These are phyloP conservation scores for Porpolomopsis calyptriformis DNA, from an alignment of 768 basidiomycete species.

Conservation along the genomic window DNA sequence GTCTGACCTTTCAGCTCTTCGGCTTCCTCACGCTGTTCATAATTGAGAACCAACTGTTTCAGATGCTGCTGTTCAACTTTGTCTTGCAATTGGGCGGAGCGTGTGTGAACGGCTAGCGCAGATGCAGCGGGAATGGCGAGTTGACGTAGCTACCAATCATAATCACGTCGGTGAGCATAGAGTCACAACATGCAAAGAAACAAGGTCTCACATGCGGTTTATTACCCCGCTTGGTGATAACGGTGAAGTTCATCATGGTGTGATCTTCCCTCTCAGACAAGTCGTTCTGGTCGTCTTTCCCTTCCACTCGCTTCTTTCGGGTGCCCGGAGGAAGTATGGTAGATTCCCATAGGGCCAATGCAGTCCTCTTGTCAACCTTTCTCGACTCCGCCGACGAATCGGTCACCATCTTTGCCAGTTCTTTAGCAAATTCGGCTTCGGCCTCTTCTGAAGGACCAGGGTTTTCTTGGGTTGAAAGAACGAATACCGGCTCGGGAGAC, in stretches of 20 bases:
- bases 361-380: conserved; percentile 82
- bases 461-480: conserved; percentile 60
- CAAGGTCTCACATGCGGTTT: conserved; percentile 64
- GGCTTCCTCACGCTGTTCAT: conserved; percentile 81
- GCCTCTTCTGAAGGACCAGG: conserved; percentile 82
- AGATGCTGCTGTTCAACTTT: conserved; percentile 95
- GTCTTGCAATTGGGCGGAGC: conserved; percentile 85
- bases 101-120: conserved; percentile 81
- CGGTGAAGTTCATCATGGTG: conserved; percentile 79
- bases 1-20: conserved; percentile 65
- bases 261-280: conserved; percentile 22
- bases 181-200: conserved; percentile 7
- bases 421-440: conserved; percentile 88
- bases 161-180: conserved; percentile 4
- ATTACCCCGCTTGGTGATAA: conserved; percentile 87
- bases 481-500: conserved; percentile 73
- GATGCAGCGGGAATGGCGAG: conserved; percentile 84
- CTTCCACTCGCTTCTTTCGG: conserved; percentile 57
- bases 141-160: conserved; percentile 56
- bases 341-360: conserved; percentile 81
- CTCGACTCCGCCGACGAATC: conserved; percentile 75
- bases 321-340: conserved; percentile 59
- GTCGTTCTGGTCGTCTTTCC: conserved; percentile 41
- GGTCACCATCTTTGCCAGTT: conserved; percentile 89
- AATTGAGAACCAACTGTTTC: conserved; percentile 88